A percentile compares a stretch with the other conserved stretches of the same genome.
Conservation (phyloP, 768 basidiomycete species). For the Sarcomyxa edulis region DNA sequence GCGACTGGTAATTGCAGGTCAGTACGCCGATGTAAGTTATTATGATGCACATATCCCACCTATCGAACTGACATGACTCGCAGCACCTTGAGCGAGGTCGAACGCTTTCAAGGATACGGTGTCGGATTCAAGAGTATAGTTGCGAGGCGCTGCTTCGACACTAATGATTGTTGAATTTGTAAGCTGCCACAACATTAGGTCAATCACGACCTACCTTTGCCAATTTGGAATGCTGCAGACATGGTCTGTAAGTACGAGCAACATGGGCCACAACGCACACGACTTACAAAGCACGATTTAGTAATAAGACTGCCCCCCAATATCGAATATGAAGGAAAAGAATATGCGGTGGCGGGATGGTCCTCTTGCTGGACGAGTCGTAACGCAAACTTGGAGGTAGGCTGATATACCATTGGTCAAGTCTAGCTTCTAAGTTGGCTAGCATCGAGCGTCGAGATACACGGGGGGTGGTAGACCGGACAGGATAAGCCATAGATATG, state of each 20-base stretch:
- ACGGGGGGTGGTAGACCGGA: constrained; percentile 42
- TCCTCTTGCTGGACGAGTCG: constrained; percentile 48
- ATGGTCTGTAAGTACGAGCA: constrained; percentile 9
- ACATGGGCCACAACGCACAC: constrained; percentile 2
- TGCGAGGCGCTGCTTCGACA: constrained; percentile 36
- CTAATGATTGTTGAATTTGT: constrained; percentile 18
- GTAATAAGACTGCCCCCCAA: constrained; percentile 67
- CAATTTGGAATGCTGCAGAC: constrained; percentile 61
- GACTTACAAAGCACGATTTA: constrained; percentile 78
- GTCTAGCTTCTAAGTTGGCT: constrained; percentile 51
- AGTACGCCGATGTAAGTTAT: neutral
- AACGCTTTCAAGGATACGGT: constrained; percentile 44
- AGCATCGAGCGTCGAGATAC: constrained; percentile 44
- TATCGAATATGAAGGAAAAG: constrained; percentile 70
- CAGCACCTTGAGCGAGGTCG: constrained; percentile 71
- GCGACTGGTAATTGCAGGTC: constrained; percentile 37
- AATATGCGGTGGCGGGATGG: constrained; percentile 57
- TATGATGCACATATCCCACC: constrained; percentile 31
- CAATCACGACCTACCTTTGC: constrained; percentile 44
- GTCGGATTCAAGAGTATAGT: constrained; percentile 40
- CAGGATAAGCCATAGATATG: constrained; percentile 65
- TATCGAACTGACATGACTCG: constrained; percentile 62
- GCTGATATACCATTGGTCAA: constrained; percentile 72
- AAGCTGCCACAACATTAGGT: neutral
- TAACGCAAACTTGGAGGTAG: constrained; percentile 62